Evolutionary conservation across 371 early-diverging fungal species (phyloP), one percentile per base, ranked within the genome.

Genomic region (Polyrhizophydium stewartii): DNA sequence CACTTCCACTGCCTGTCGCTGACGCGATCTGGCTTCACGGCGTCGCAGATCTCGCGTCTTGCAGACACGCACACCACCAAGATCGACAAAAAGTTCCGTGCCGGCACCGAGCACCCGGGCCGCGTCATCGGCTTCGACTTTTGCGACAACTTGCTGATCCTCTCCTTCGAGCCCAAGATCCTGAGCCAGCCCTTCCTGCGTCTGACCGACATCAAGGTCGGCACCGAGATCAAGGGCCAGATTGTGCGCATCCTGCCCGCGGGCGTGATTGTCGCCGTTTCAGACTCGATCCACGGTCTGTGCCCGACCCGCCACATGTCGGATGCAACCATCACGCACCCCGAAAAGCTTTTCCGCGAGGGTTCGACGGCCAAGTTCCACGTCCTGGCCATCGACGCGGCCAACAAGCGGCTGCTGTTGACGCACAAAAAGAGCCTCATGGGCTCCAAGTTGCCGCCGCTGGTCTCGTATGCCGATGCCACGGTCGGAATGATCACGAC

Each of bases 391-490:
- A 73, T 82, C 12, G 79, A 90, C 59, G 31, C 67, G 0, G 75
- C 64, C 3, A 77, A 81, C 38, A 73, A 77, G 59, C 78, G 77
- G 45, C 70, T 96, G 27, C 59, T 71, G 19, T 64, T 96, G 52
- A 93, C 96, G 1, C 71, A 87, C 61, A 92, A 91, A 69, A 90
- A 89, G 61, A 78, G 85, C 16, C 70, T 96, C n/a, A 75, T 95
- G 55, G 81, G 87, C 56, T 84, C 84, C 45, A 83, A 83, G 59
- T 72, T 86, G 27, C 87, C 90, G 5, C 67, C 85, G 21, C 74
- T 96, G 55, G 69, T 72, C 1, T 76, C 82, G 7, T 83, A 87
- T 56, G 71, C 73, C 6, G 79, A 75, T 19, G 79, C 82, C 1
- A 63, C 83, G 22, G 76, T 76, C 1, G 92, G 87, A 33, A 72